These are phyloP conservation scores for Amphichorda felina DNA, from an alignment of 2,329 filamentous ascomycete genomes.

Conservation along the genomic window DNA sequence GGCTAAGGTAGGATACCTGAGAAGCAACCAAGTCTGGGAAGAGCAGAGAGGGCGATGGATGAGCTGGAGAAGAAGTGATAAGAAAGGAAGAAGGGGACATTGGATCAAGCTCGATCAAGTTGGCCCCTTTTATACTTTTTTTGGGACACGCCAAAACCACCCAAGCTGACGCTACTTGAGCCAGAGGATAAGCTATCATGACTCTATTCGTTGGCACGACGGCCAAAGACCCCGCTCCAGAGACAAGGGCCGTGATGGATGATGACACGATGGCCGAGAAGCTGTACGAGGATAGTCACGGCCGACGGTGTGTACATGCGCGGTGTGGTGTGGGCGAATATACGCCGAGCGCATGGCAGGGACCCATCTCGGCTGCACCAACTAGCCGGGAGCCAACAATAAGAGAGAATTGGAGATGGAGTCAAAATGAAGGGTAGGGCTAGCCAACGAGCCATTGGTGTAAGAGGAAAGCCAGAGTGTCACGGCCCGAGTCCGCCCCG, in stretches of 20 bases:
- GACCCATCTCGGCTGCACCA: neutral
- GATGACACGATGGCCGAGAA: neutral
- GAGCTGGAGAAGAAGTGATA: conserved; percentile 11
- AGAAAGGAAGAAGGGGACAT: conserved; percentile 42
- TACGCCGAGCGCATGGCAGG: neutral
- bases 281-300: conserved; percentile 1
- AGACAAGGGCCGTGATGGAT: neutral
- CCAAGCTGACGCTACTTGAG: conserved; percentile 20
- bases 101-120: conserved; percentile 29
- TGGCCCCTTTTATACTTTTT: conserved; percentile 54
- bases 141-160: conserved; percentile 9
- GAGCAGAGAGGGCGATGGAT: neutral
- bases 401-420: neutral
- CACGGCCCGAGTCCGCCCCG: neutral
- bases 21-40: no score
- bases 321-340: neutral
- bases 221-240: conserved; percentile 27
- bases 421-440: neutral
- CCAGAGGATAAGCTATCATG: conserved; percentile 27
- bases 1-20: conserved; percentile 1
- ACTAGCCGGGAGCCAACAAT: neutral
- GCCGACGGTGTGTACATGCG: neutral
- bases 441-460: neutral
- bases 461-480: neutral
- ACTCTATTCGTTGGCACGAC: conserved; percentile 29